Evolutionary conservation across 805 yeast genomes (phyloP).

Genomic region (Saccharomycopsis sp.): DNA sequence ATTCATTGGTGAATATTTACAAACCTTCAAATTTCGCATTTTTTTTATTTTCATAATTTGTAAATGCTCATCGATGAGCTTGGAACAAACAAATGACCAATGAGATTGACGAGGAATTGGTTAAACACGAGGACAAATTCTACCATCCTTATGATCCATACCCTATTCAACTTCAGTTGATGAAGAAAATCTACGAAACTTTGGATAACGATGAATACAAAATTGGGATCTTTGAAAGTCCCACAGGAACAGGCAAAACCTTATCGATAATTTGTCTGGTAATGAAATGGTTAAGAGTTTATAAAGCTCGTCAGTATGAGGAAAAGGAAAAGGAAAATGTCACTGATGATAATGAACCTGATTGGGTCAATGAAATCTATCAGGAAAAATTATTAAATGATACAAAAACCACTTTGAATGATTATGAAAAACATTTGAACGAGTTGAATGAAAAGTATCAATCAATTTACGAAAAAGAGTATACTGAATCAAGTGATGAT

Average conservation of each 20-base stretch:
- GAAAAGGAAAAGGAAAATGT: conserved; percentile 20
- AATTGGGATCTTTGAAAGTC: conserved; percentile 80
- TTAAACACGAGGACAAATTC: conserved; percentile 23
- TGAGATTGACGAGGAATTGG: background rate
- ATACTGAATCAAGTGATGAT: conserved; percentile 5
- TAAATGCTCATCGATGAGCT: no score
- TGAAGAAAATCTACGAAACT: conserved; percentile 63
- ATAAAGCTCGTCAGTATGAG: conserved; percentile 25
- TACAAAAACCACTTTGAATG: conserved; percentile 20
- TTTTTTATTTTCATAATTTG: no score
- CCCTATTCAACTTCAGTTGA: conserved; percentile 62
- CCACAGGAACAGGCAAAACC: conserved; percentile 94
- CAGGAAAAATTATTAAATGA: conserved; percentile 22
- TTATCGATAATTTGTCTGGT: conserved; percentile 77
- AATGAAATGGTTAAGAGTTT: conserved; percentile 67
- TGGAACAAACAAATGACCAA: no score
- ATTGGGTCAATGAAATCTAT: conserved; percentile 47
- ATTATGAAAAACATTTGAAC: conserved; percentile 29
- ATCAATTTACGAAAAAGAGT: conserved; percentile 7
- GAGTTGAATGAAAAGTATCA: conserved; percentile 20
- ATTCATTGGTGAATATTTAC: no score
- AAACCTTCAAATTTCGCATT: no score
- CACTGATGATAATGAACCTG: conserved; percentile 50
- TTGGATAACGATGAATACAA: conserved; percentile 44
- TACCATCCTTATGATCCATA: conserved; percentile 81